Base-by-base conservation (phyloP, 176 grass and related monocot genomes). In the Aegilops tauschii region DNA sequence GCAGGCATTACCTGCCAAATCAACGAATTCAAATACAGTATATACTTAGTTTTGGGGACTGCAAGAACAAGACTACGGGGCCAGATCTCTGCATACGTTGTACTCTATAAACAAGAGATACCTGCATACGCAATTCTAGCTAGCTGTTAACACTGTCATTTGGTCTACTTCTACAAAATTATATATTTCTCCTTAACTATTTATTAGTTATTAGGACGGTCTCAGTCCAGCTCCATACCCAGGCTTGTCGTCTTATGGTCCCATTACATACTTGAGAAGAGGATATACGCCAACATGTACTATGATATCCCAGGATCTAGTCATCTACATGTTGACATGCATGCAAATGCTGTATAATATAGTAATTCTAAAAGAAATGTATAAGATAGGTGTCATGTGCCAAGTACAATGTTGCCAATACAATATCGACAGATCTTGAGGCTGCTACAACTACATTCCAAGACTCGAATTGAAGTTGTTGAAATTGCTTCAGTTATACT, bases 41-140 rank as follows among this genome's bases (percentile, higher is more conserved):
- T 32, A 49, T 18, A 5, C 73, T 76, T 30, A 9, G 28, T 72
- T 62, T 84, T 63, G 79, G 28, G 54, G 78, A 4, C 68, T 74
- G 69, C 40, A 65, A 28, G 77, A 59, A 56, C 34, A 45, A 74
- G 76, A 84, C 75, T 52, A 3, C 9, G 1, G 61, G 32, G 87
- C 68, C 25, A 80, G 63, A 36, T 56, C 61, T 80, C 75, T 84
- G 67, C 82, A 31, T 75, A 81, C 77, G 61, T 59, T 58, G 54
- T 58, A 21, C 2, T 52, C 49, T 52, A 52, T 52, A 52, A 52
- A 52, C 49, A 52, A 52, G 54, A 85, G 62, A 28, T 65, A 20
- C 72, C 75, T 73, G 58, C 82, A 31, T 75, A 81, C 77, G 45
- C 78, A 76, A 69, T 85, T 34, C 72, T 72, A 70, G 50, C 64